Conservation (phyloP, 257 asterid species). For the Rhazya stricta region DNA sequence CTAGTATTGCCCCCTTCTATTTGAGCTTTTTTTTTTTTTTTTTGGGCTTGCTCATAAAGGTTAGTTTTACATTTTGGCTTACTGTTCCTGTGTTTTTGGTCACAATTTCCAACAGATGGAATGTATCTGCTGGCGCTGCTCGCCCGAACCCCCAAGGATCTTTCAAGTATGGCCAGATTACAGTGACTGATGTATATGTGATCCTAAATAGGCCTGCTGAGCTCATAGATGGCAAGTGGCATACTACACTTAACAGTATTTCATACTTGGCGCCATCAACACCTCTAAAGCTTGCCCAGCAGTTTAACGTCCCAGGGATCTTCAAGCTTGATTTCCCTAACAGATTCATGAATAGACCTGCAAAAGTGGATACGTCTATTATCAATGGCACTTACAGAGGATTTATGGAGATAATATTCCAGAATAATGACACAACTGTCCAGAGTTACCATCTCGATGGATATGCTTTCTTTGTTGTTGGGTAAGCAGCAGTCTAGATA, state of each 20-base stretch:
- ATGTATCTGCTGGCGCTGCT: conserved; percentile 87
- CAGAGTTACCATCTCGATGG: conserved; percentile 91
- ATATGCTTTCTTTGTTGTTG: conserved; percentile 89
- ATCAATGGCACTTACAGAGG: conserved; percentile 88
- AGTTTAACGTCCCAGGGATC: conserved; percentile 61
- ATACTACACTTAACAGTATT: conserved; percentile 74
- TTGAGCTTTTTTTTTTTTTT: neutral
- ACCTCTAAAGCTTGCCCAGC: conserved; percentile 80
- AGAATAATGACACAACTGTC: conserved; percentile 71
- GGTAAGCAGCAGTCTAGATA: conserved; percentile 44
- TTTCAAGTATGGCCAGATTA: conserved; percentile 76
- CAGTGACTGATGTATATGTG: conserved; percentile 82
- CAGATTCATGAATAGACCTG: conserved; percentile 65
- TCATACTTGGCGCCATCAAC: conserved; percentile 77
- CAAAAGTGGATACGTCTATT: conserved; percentile 69
- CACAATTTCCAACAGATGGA: conserved; percentile 46
- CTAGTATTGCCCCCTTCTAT: conserved; percentile 2
- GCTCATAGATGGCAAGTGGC: conserved; percentile 75
- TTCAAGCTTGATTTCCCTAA: conserved; percentile 93
- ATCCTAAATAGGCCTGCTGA: conserved; percentile 70
- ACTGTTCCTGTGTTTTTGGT: neutral
- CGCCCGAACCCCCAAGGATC: conserved; percentile 98
- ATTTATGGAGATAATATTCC: conserved; percentile 86
- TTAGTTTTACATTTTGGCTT: neutral
- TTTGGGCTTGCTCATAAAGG: neutral